Conservation (phyloP, 805 yeast species). For the Candida sphagnicola region DNA sequence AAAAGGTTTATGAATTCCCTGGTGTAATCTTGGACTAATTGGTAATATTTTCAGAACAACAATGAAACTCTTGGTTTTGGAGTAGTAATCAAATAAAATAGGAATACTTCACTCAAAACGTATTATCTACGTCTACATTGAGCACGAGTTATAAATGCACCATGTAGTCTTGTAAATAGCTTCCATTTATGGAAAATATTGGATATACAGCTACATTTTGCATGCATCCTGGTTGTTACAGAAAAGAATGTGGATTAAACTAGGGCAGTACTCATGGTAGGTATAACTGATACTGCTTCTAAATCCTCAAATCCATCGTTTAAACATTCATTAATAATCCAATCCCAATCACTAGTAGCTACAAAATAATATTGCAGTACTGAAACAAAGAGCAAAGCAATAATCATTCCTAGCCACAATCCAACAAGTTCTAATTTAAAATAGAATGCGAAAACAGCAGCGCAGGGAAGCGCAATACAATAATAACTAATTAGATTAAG, state of each 20-base stretch:
- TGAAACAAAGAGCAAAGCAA: slow-evolving; percentile 40
- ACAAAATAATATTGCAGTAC: slow-evolving; percentile 40
- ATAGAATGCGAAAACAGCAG: slow-evolving; percentile 40
- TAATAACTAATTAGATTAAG: slow-evolving; percentile 47
- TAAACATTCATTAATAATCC: slow-evolving; percentile 35
- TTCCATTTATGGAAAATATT: too few species aligned
- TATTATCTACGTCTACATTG: too few species aligned
- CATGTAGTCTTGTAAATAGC: too few species aligned
- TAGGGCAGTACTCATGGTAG: slow-evolving; percentile 23
- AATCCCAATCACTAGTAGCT: slow-evolving; percentile 39
- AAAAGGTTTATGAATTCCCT: slow-evolving; percentile 2
- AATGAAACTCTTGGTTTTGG: too few species aligned
- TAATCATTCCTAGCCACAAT: slow-evolving; percentile 46
- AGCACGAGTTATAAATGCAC: too few species aligned
- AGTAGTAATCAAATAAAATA: too few species aligned
- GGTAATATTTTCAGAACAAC: too few species aligned
- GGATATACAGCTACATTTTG: too few species aligned
- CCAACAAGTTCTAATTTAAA: slow-evolving; percentile 39
- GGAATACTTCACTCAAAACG: too few species aligned
- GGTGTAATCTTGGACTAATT: too few species aligned
- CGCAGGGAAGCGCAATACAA: slow-evolving; percentile 46
- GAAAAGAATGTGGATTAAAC: slow-evolving; percentile 11
- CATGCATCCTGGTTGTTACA: too few species aligned
- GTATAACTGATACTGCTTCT: slow-evolving; percentile 28
- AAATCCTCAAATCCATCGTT: slow-evolving; percentile 40